These are phyloP conservation scores for Mycosphaerella arachidis DNA, from an alignment of 2,329 filamentous ascomycete genomes.

Conservation along the genomic window DNA sequence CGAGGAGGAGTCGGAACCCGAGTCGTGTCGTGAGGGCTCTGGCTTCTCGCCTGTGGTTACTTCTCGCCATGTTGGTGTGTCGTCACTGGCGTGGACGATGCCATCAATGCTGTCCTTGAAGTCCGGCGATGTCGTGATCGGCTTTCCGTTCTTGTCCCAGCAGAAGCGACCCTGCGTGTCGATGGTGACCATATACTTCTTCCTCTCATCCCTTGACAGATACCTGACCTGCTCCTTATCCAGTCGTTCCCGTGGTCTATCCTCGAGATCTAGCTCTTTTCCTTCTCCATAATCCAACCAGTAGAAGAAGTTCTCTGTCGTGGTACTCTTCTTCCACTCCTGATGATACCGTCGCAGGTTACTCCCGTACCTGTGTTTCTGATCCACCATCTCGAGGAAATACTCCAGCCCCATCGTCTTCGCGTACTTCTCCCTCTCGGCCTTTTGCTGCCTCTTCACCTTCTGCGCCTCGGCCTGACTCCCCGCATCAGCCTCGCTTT, in stretches of 20 bases:
- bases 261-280: constrained; percentile 61
- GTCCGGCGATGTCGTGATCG: constrained; percentile 69
- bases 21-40: constrained; percentile 12
- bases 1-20: constrained; percentile 20
- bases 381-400: constrained; percentile 67
- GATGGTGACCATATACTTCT: constrained; percentile 74
- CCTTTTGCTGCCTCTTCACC: constrained; percentile 41
- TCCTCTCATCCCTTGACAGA: constrained; percentile 73
- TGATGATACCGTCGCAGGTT: constrained; percentile 78
- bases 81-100: constrained; percentile 43
- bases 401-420: constrained; percentile 83
- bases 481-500: constrained; percentile 34
- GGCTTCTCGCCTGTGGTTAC: constrained; percentile 31
- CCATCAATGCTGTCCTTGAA: constrained; percentile 76
- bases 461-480: constrained; percentile 33
- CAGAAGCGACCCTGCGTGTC: constrained; percentile 70
- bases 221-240: constrained; percentile 80
- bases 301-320: constrained; percentile 86
- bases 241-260: constrained; percentile 68
- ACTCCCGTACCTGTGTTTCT: constrained; percentile 81
- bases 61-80: constrained; percentile 41
- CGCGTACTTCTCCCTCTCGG: constrained; percentile 59
- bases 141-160: constrained; percentile 77
- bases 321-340: constrained; percentile 73
- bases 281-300: constrained; percentile 86